Percentiles rank a stretch among this genome's conserved stretches.
phyloP scores from a whole-genome alignment of 2,329 filamentous ascomycete genomes.

The Rutstroemia sp. region DNA sequence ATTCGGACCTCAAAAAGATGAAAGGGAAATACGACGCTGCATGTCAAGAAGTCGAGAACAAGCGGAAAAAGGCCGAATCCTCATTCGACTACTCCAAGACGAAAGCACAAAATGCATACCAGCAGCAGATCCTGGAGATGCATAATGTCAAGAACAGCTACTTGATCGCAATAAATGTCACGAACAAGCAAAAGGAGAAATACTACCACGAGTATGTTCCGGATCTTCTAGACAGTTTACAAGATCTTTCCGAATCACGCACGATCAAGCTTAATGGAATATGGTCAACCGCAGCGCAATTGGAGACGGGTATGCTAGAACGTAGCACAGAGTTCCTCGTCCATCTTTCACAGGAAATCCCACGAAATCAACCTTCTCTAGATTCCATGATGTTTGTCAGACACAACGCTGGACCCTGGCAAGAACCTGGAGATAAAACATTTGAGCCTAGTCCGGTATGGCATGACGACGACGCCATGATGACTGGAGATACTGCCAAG shows the following conservation, averaged over 20 bases:
- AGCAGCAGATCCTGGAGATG: slow-evolving; percentile 91
- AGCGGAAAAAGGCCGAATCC: slow-evolving; percentile 89
- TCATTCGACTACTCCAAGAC: slow-evolving; percentile 80
- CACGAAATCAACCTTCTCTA: slow-evolving; percentile 77
- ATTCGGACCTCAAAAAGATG: slow-evolving; percentile 77
- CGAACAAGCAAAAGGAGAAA: slow-evolving; percentile 94
- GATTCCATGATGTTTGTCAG: slow-evolving; percentile 98
- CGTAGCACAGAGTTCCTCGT: slow-evolving; percentile 66
- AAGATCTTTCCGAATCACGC: slow-evolving; percentile 87
- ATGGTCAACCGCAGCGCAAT: slow-evolving; percentile 71
- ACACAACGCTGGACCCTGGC: slow-evolving; percentile 77
- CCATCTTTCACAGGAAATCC: slow-evolving; percentile 71
- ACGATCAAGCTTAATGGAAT: slow-evolving; percentile 76
- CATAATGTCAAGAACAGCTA: slow-evolving; percentile 99
- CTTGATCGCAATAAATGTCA: slow-evolving; percentile 89
- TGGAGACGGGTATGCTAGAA: slow-evolving; percentile 74
- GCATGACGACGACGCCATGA: slow-evolving; percentile 86
- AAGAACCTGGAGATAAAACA: slow-evolving; percentile 74
- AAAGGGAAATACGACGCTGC: slow-evolving; percentile 89
- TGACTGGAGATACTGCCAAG: slow-evolving; percentile 79
- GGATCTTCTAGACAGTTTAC: slow-evolving; percentile 84
- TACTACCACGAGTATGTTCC: slow-evolving; percentile 98
- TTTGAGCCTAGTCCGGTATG: slow-evolving; percentile 96
- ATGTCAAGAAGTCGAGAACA: slow-evolving; percentile 91
- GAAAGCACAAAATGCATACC: slow-evolving; percentile 86